Evolutionary conservation across 2,329 filamentous ascomycete genomes (phyloP).

Genomic region (Rhynchosporium agropyri): DNA sequence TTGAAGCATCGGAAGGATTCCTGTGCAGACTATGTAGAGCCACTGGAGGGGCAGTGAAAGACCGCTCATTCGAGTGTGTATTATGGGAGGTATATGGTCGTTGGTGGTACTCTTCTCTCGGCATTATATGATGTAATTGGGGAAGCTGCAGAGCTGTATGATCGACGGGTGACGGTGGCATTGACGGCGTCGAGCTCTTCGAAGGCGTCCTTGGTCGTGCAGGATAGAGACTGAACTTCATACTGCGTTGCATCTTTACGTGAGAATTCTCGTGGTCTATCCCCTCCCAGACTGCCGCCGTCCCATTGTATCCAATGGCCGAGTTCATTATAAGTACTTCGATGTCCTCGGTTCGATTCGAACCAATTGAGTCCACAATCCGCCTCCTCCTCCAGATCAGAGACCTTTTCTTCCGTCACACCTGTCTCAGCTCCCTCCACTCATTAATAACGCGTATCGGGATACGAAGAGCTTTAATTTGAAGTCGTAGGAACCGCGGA

Average conservation of each 20-base stretch:
- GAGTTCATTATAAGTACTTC: conserved; percentile 27
- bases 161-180: conserved; percentile 28
- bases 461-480: neutral
- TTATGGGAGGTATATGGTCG: conserved; percentile 37
- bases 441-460: conserved; percentile 9
- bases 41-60: conserved; percentile 32
- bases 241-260: conserved; percentile 34
- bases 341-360: conserved; percentile 16
- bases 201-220: conserved; percentile 33
- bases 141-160: conserved; percentile 28
- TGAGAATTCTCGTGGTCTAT: conserved; percentile 22
- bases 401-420: conserved; percentile 24
- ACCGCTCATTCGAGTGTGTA: conserved; percentile 31
- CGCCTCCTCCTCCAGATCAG: conserved; percentile 23
- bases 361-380: conserved; percentile 14
- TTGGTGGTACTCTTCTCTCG: conserved; percentile 27
- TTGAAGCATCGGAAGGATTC: conserved; percentile 41
- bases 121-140: conserved; percentile 22
- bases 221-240: conserved; percentile 40
- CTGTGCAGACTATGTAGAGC: conserved; percentile 32
- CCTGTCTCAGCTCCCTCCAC: conserved; percentile 17
- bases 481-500: neutral
- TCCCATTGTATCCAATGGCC: conserved; percentile 34
- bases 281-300: conserved; percentile 22
- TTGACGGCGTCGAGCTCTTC: conserved; percentile 26